These are phyloP conservation scores for Carex pumila DNA, from an alignment of 176 grass and related monocot species.

Conservation along the genomic window DNA sequence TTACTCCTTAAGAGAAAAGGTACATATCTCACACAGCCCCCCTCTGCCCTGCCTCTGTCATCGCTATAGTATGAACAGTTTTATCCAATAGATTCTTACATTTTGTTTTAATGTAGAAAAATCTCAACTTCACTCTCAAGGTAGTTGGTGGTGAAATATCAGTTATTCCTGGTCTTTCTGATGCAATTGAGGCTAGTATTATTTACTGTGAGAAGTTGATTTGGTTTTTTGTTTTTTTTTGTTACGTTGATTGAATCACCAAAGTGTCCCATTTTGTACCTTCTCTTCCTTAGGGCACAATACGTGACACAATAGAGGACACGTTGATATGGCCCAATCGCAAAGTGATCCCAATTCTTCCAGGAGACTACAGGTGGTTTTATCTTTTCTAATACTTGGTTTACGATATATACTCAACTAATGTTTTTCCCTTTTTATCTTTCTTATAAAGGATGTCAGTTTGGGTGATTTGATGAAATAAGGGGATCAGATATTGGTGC, in stretches of 20 bases:
- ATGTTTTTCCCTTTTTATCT: background rate
- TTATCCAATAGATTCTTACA: slow-evolving; percentile 19
- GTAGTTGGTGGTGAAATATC: slow-evolving; percentile 91
- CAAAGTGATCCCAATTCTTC: slow-evolving; percentile 86
- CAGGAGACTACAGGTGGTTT: slow-evolving; percentile 86
- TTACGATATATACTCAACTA: background rate
- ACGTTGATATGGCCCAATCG: slow-evolving; percentile 87
- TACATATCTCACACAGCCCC: slow-evolving; percentile 9
- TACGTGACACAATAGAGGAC: slow-evolving; percentile 92
- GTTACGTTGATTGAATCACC: background rate
- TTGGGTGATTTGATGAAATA: background rate
- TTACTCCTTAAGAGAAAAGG: slow-evolving; percentile 95
- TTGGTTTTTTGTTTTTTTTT: background rate
- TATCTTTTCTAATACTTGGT: slow-evolving; percentile 10
- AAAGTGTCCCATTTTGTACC: slow-evolving; percentile 9
- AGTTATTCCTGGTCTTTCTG: slow-evolving; percentile 97
- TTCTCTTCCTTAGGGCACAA: slow-evolving; percentile 46
- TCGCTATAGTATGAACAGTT: background rate
- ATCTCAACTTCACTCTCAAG: slow-evolving; percentile 91
- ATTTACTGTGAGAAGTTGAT: background rate
- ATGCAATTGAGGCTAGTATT: slow-evolving; percentile 80
- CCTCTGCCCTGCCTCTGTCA: background rate
- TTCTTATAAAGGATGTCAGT: background rate
- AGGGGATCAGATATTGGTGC: background rate
- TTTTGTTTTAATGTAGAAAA: slow-evolving; percentile 63